phyloP scores from a whole-genome alignment of 2,329 filamentous ascomycete genomes.

The Fusarium sarcochroum region DNA sequence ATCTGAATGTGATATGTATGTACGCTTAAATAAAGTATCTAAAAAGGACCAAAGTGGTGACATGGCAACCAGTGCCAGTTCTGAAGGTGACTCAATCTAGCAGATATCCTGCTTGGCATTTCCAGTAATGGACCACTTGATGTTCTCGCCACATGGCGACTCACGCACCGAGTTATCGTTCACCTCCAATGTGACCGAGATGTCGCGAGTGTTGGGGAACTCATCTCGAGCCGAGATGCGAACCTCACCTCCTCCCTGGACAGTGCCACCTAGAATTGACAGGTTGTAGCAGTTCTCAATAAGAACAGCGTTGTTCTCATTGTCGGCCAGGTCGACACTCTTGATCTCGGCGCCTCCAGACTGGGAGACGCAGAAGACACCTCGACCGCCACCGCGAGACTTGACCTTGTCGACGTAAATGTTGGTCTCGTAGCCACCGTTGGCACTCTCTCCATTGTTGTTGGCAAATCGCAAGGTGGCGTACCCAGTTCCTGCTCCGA shows the following conservation, averaged over 20 bases:
- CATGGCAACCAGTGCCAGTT: no score
- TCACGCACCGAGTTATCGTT: slow-evolving; percentile 65
- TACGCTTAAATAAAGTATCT: no score
- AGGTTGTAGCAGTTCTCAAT: slow-evolving; percentile 73
- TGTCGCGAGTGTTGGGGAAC: slow-evolving; percentile 67
- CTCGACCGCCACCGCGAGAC: slow-evolving; percentile 68
- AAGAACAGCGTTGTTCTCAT: slow-evolving; percentile 68
- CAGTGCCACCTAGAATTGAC: slow-evolving; percentile 63
- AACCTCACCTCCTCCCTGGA: slow-evolving; percentile 69
- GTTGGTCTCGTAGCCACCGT: slow-evolving; percentile 66
- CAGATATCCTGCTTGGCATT: slow-evolving; percentile 60
- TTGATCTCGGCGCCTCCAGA: slow-evolving; percentile 66
- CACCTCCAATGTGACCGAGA: slow-evolving; percentile 63
- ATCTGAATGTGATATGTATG: no score
- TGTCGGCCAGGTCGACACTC: slow-evolving; percentile 63
- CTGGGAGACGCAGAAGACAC: slow-evolving; percentile 69
- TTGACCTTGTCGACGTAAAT: slow-evolving; percentile 66
- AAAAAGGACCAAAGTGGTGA: no score
- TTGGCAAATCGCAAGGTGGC: slow-evolving; percentile 70
- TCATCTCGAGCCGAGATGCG: slow-evolving; percentile 65
- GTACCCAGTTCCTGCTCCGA: slow-evolving; percentile 66
- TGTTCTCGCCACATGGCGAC: slow-evolving; percentile 67
- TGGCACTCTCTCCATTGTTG: slow-evolving; percentile 63
- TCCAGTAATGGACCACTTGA: slow-evolving; percentile 62
- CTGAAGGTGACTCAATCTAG: background rate